A percentile compares a stretch with the other conserved stretches of the same genome.
phyloP scores from a whole-genome alignment of 208 protist genomes.

The Leishmania aethiopica region DNA sequence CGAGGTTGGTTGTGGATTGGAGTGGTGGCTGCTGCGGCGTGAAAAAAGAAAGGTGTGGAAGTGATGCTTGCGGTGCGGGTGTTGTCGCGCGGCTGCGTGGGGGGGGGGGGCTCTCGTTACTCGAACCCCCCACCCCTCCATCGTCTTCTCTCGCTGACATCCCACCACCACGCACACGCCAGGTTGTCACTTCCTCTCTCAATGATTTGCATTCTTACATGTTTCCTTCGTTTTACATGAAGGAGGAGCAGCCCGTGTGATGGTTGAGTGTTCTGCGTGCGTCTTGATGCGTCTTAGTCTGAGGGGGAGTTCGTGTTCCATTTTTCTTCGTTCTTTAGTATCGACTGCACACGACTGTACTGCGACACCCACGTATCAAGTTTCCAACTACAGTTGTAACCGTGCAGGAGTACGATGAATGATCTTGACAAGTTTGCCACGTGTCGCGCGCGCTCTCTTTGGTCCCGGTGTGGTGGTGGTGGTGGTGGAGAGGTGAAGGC shows the following conservation, averaged over 20 bases:
- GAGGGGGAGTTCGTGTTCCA: background rate
- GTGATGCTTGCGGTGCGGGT: background rate
- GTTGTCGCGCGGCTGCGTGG: background rate
- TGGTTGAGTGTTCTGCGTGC: background rate
- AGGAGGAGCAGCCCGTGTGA: background rate
- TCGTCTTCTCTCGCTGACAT: background rate
- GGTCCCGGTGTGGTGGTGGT: background rate
- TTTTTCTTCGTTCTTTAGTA: background rate
- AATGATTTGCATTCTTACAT: background rate
- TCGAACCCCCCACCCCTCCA: background rate
- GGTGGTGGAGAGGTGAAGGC: background rate
- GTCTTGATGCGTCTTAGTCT: background rate
- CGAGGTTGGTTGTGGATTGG: background rate
- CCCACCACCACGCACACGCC: background rate
- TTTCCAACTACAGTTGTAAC: background rate
- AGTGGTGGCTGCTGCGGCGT: background rate
- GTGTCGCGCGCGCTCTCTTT: background rate
- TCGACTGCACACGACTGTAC: background rate
- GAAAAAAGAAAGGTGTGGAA: background rate
- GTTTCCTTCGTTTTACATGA: background rate
- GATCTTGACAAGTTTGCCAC: background rate
- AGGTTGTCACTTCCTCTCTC: background rate
- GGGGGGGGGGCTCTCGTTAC: background rate
- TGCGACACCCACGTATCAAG: background rate
- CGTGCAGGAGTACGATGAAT: background rate